Percentiles rank a stretch among this genome's conserved stretches.
phyloP scores from a whole-genome alignment of 352 stramenopile genomes.

The Pythium chondricola region DNA sequence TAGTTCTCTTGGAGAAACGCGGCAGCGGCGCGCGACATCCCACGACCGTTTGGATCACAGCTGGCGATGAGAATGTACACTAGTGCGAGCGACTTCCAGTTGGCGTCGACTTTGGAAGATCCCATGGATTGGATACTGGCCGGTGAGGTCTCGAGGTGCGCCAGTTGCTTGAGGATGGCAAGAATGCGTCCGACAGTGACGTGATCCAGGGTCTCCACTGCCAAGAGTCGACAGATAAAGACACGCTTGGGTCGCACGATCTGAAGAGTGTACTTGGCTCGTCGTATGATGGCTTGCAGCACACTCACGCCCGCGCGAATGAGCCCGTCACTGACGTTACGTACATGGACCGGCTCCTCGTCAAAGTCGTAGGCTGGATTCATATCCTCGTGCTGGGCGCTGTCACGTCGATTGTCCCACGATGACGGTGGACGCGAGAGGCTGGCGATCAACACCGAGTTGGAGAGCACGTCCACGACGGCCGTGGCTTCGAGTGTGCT shows the following conservation, averaged over 20 bases:
- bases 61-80: conserved; percentile 68
- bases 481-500: conserved; percentile 38
- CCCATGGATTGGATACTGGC: conserved; percentile 2
- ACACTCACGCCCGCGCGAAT: conserved; percentile 64
- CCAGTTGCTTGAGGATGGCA: conserved; percentile 58
- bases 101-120: conserved; percentile 28
- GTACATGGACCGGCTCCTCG: conserved; percentile 49
- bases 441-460: conserved; percentile 44
- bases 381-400: conserved; percentile 16
- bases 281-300: conserved; percentile 58
- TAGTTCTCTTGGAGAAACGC: conserved; percentile 74
- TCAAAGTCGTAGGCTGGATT: conserved; percentile 42
- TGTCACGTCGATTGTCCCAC: conserved; percentile 2
- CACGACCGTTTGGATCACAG: conserved; percentile 70
- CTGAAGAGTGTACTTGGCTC: conserved; percentile 62
- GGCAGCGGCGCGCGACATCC: conserved; percentile 62
- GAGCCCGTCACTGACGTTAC: conserved; percentile 58
- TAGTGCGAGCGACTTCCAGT: conserved; percentile 67
- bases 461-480: conserved; percentile 53
- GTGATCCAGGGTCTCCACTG: conserved; percentile 68
- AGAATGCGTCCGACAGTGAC: conserved; percentile 62
- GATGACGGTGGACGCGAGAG: conserved; percentile 26
- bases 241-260: conserved; percentile 60
- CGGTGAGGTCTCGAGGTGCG: conserved; percentile 26
- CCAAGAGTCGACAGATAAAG: conserved; percentile 67